These are phyloP conservation scores for Sporopachydermia lactativora DNA, from an alignment of 805 yeast species.

Conservation along the genomic window DNA sequence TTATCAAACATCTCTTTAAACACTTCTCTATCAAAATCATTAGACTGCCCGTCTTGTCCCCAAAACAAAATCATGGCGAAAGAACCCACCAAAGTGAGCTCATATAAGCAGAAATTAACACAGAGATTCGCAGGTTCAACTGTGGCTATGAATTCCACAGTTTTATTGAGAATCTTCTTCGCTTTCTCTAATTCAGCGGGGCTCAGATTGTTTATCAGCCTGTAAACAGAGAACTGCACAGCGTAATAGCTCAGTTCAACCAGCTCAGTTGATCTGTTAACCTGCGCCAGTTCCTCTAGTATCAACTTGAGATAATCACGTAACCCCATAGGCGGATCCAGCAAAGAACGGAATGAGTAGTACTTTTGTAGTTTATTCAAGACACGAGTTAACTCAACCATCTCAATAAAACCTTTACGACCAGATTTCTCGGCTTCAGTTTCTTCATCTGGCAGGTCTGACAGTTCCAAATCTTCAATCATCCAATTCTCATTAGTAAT, in stretches of 20 bases:
- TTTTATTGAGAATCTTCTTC: neutral
- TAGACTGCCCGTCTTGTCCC: neutral
- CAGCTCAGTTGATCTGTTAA: neutral
- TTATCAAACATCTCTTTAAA: conserved; percentile 1
- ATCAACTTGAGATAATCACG: too few species aligned
- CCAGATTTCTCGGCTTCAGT: neutral
- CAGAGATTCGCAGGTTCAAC: neutral
- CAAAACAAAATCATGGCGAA: neutral
- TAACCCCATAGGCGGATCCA: too few species aligned
- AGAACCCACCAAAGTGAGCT: neutral
- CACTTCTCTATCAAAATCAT: neutral
- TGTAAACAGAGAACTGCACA: neutral
- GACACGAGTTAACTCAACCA: neutral
- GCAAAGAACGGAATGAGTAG: too few species aligned
- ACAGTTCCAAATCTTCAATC: neutral
- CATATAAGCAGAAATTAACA: neutral
- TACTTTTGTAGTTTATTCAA: neutral
- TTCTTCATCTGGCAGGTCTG: neutral
- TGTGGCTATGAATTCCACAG: neutral
- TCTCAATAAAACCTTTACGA: neutral
- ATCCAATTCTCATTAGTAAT: neutral
- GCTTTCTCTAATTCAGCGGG: neutral
- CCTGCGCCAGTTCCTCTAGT: too few species aligned
- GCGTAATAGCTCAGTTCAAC: neutral
- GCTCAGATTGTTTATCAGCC: neutral